phyloP scores from a whole-genome alignment of 2,329 filamentous ascomycete genomes.

The Colletotrichum kahawae region DNA sequence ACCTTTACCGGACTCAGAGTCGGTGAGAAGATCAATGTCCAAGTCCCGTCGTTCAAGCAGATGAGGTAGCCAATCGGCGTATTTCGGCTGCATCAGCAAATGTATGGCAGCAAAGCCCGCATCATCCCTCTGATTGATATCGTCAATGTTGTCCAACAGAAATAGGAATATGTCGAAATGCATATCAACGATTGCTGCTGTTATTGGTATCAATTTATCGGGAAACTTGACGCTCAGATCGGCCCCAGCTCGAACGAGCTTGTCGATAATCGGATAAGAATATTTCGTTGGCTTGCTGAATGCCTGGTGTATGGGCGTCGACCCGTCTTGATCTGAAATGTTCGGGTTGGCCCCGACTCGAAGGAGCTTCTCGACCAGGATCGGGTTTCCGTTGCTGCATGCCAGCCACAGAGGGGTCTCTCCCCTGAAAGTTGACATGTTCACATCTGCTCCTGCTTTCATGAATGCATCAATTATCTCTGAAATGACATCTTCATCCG shows the following conservation, averaged over 20 bases:
- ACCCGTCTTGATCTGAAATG: slow-evolving; percentile 3
- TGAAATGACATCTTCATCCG: neutral
- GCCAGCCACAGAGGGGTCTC: slow-evolving; percentile 19
- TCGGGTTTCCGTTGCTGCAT: neutral
- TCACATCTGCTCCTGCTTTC: slow-evolving; percentile 17
- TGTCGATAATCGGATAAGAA: neutral
- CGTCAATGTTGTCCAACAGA: neutral
- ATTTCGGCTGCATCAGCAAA: slow-evolving; percentile 18
- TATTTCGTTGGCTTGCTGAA: neutral
- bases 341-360: slow-evolving; percentile 19
- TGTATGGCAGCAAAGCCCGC: slow-evolving; percentile 21
- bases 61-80: slow-evolving; percentile 12
- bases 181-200: slow-evolving; percentile 8
- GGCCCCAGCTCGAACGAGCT: neutral
- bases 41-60: slow-evolving; percentile 3
- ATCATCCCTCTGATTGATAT: slow-evolving; percentile 18
- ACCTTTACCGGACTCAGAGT: neutral
- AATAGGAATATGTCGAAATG: slow-evolving; percentile 23
- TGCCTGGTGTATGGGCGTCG: slow-evolving; percentile 6
- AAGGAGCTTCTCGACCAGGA: slow-evolving; percentile 20
- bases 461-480: slow-evolving; percentile 14
- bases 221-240: slow-evolving; percentile 1
- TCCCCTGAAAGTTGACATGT: slow-evolving; percentile 14
- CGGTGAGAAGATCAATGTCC: neutral
- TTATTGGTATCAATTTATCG: neutral